Base-by-base conservation (phyloP, 345 rosid genomes). In the Nasturtium officinale region DNA sequence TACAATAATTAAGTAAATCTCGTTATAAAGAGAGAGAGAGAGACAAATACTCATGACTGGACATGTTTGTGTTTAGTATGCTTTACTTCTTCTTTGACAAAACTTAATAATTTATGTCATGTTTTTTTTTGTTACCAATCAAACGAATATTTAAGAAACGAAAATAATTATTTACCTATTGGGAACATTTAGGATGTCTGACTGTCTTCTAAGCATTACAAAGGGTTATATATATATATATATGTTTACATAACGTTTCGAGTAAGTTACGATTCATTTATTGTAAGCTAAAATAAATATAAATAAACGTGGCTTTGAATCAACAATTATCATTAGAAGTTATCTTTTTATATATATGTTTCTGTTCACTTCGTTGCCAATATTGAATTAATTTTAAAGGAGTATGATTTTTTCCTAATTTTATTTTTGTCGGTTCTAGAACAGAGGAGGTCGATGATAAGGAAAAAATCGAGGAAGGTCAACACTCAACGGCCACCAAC, bases 401-500 rank as follows among this genome's bases (percentile, higher is more conserved):
- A 7, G 26, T 18, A n/a, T 40, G 2, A 20, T 1, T 51, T 10
- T 67, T 67, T 38, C 26, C 17, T 29, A 5, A 29, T 74, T 18
- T 15, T 26, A 7, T 67, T 29, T 47, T 67, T 67, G 73, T 75
- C 61, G 61, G 46, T 74, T 67, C 12, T 55, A 54, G 20, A 54
- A 13, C 17, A 51, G 32, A 71, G 6, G 54, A 13, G 43, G 43
- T 29, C 10, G 15, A 61, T 40, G 23, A 25, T 15, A 15, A 42
- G 26, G 18, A 42, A 32, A 30, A 43, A 4, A 42, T 40, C 16
- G 62, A 30, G 9, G 20, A 61, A 13, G 46, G 73, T 61, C 75
- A 76, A 61, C 74, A 60, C 63, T 75, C 52, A 76, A 76, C 74
- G 13, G 75, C 79, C 70, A 69, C 48, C 38, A 17, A 66, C 26